These are phyloP conservation scores for Dentipellis sp. DNA, from an alignment of 768 basidiomycete species.

Conservation along the genomic window DNA sequence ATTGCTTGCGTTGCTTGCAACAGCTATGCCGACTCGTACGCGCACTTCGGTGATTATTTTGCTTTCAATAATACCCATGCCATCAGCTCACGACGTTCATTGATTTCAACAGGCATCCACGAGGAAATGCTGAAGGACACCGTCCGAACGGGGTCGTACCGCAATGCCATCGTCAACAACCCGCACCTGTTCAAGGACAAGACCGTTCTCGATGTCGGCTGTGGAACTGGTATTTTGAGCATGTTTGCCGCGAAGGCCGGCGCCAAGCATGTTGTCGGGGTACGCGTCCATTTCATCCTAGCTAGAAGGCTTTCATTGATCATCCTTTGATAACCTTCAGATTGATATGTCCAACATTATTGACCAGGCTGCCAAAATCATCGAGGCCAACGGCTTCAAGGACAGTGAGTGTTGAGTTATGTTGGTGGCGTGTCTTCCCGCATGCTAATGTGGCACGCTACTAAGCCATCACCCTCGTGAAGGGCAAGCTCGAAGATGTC, in stretches of 20 bases:
- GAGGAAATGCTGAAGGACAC: slow-evolving; percentile 99
- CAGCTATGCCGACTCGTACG: slow-evolving; percentile 95
- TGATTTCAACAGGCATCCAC: slow-evolving; percentile 70
- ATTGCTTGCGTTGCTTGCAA: not conserved
- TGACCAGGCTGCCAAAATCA: slow-evolving; percentile 96
- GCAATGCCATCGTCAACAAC: slow-evolving; percentile 90
- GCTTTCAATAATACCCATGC: not conserved
- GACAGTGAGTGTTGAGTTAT: slow-evolving; percentile 56
- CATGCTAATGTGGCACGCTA: slow-evolving; percentile 1
- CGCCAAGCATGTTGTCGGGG: slow-evolving; percentile 88
- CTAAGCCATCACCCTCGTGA: slow-evolving; percentile 86
- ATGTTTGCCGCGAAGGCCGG: slow-evolving; percentile 98
- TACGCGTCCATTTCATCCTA: slow-evolving; percentile 28
- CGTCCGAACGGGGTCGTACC: slow-evolving; percentile 93
- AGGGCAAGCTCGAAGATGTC: slow-evolving; percentile 94
- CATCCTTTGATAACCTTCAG: slow-evolving; percentile 27
- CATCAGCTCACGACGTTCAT: not conserved
- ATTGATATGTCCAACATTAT: slow-evolving; percentile 99
- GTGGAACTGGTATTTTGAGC: slow-evolving; percentile 95
- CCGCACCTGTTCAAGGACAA: slow-evolving; percentile 93
- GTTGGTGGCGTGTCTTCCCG: not conserved
- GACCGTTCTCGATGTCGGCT: slow-evolving; percentile 95
- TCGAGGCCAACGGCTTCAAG: slow-evolving; percentile 93
- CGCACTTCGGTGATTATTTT: slow-evolving; percentile 69
- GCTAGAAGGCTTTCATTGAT: not conserved